Percentiles rank a stretch among this genome's conserved stretches.
Evolutionary conservation across 202 grass and related monocot genomes (phyloP).

Genomic region (Panicum virgatum): DNA sequence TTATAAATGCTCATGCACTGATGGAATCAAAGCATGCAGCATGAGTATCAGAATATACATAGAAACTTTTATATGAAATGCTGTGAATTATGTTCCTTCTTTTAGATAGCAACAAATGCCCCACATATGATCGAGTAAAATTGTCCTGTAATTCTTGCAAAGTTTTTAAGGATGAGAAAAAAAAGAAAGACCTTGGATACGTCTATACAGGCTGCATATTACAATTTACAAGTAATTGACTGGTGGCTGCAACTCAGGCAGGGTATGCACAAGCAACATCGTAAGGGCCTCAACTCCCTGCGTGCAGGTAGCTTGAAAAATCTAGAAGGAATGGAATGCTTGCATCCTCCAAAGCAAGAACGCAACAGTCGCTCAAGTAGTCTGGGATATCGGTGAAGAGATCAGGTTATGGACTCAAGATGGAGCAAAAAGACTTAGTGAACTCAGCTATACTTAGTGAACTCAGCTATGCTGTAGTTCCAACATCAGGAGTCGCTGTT

Average conservation of each 20-base stretch:
- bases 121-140: neutral
- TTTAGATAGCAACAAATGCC: conserved; percentile 5
- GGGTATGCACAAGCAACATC: neutral
- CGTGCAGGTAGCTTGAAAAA: neutral
- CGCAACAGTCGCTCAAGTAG: neutral
- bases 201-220: neutral
- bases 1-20: neutral
- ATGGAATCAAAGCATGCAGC: conserved; percentile 24
- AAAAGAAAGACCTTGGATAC: neutral
- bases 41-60: conserved; percentile 15
- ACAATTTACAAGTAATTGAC: conserved; percentile 22
- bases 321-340: neutral
- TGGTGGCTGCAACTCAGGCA: neutral
- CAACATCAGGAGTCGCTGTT: neutral
- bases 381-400: neutral
- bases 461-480: neutral
- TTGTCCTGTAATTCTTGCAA: neutral
- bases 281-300: neutral
- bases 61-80: neutral
- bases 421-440: neutral
- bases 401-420: neutral
- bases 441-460: too few relatives aligned
- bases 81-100: neutral
- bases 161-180: neutral
- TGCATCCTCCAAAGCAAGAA: neutral